Base-by-base conservation (phyloP, 2,329 filamentous ascomycete genomes). In the Fusarium siculi region DNA sequence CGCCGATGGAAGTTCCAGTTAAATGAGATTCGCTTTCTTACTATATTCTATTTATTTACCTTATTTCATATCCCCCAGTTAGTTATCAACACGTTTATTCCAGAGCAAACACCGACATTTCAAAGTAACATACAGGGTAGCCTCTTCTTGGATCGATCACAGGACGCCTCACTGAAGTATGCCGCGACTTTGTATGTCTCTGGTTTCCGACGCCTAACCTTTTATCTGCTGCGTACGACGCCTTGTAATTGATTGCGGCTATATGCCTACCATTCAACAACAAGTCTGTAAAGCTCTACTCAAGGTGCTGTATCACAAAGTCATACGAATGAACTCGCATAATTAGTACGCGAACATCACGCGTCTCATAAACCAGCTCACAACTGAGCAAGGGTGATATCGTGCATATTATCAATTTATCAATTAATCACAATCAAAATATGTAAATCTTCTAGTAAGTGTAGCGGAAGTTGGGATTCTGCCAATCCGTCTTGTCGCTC, bases 401-500 rank as follows among this genome's bases (percentile, higher is more conserved):
- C 6, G 14, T 12, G 7, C 19, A 12, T 4, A 9, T 11, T 0
- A 18, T 30, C 9, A 23, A 47, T 16, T 11, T 0, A n/a, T 30
- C 3, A 23, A 47, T 30, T 30, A 28, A 21, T 9, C 4, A 25
- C 5, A 25, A 25, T 25, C 25, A 25, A 25, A 25, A 25, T 25
- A 5, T 25, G 25, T 25, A 25, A 25, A 25, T 25, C 25, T 25
- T 11, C 28, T 36, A 67, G 18, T 67, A 72, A 3, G 66, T 76
- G 0, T 76, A 76, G 2, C 74, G 64, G 14, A 76, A 76, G 23
- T 68, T 67, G 3, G 49, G 50, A 36, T 76, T 76, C 42, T 76
- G 36, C 25, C 66, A 36, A 68, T 76, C 74, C 7, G 74, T 76
- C 37, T 46, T 37, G 6, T 76, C 72, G 0, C 25, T 59, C 25